Evolutionary conservation across 2,329 filamentous ascomycete genomes (phyloP), one percentile per base, ranked within the genome.

Genomic region (Trematosphaeria pertusa): DNA sequence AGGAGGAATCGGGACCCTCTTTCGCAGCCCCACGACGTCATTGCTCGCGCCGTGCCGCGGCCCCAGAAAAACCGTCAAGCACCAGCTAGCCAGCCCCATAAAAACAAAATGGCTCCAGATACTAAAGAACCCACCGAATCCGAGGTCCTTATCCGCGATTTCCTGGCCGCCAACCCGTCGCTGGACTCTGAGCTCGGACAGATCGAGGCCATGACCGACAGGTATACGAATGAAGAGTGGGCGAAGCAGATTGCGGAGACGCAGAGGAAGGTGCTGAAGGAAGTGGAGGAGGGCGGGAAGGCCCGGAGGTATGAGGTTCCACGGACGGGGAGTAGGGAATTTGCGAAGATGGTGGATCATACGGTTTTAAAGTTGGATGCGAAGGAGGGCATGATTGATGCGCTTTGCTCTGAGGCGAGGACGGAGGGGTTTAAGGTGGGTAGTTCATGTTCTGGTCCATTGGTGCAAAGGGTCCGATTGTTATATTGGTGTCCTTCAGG

Each of bases 361-460:
- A 79, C 77, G 3, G 63, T 79, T n/a, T 59, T 80, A 46, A 79
- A 78, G 59, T 58, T 77, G 40, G 77, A 79, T 56, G 73, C 75
- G 8, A 80, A 75, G 20, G 58, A 66, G 4, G 59, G 69, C 12
- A 74, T 81, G 47, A 78, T 86, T 46, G 78, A 82, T 62, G 67
- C 62, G 8, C 67, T 85, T 21, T 85, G 82, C 59, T 69, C 69
- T 2, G 82, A 85, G 70, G 83, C 83, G 3, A 70, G 71, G 38
- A 67, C 73, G 3, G 67, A 75, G 37, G 62, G 58, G 3, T 80
- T 80, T 54, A 76, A 74, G 58, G 75, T 77, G 62, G 19, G 66
- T 45, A n/a, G 28, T 32, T 40, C 5, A 20, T 34, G 37, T 50
- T 24, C 15, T 21, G 18, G n/a, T 36, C 3, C 21, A 14, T 7